Percentiles rank a stretch among this genome's conserved stretches.
Evolutionary conservation across 2,329 filamentous ascomycete species (phyloP).

Genomic region (Verticillium klebahnii): DNA sequence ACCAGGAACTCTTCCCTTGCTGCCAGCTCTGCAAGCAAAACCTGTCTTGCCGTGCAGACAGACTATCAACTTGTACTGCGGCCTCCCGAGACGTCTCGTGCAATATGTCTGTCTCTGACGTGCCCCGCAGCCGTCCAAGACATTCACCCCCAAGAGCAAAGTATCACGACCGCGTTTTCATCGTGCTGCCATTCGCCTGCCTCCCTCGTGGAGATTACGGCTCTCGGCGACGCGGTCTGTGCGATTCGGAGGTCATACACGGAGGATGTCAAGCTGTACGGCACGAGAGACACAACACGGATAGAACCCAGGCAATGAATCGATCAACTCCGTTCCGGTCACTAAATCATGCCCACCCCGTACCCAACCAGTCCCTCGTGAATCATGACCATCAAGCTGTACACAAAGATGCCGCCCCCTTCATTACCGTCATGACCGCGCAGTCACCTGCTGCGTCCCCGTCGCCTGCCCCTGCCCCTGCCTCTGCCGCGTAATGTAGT

Average conservation of each 20-base stretch:
- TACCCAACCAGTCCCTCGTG: neutral
- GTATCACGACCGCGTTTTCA: neutral
- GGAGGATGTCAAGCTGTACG: neutral
- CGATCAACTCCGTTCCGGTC: neutral
- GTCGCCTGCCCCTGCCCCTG: slow-evolving; percentile 21
- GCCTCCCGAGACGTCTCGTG: neutral
- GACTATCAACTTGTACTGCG: too few species aligned
- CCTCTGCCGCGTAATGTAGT: slow-evolving; percentile 56
- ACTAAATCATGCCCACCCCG: neutral
- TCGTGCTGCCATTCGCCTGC: neutral
- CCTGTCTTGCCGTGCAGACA: too few species aligned
- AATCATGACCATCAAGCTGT: slow-evolving; percentile 12
- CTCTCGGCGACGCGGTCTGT: neutral
- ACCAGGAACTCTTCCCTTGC: too few species aligned
- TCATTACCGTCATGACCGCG: neutral
- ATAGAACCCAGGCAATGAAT: slow-evolving; percentile 1
- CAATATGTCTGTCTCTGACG: neutral
- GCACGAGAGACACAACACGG: neutral
- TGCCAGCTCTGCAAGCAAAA: too few species aligned
- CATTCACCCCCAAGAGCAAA: neutral
- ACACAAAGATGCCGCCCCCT: neutral
- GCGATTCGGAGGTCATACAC: neutral
- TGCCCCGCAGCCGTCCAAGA: neutral
- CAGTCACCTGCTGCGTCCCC: slow-evolving; percentile 7
- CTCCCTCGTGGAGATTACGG: neutral